Percentiles rank a stretch among this genome's conserved stretches.
These are phyloP conservation scores for Nothophoma quercina DNA, from an alignment of 2,329 filamentous ascomycete species.

Conservation along the genomic window DNA sequence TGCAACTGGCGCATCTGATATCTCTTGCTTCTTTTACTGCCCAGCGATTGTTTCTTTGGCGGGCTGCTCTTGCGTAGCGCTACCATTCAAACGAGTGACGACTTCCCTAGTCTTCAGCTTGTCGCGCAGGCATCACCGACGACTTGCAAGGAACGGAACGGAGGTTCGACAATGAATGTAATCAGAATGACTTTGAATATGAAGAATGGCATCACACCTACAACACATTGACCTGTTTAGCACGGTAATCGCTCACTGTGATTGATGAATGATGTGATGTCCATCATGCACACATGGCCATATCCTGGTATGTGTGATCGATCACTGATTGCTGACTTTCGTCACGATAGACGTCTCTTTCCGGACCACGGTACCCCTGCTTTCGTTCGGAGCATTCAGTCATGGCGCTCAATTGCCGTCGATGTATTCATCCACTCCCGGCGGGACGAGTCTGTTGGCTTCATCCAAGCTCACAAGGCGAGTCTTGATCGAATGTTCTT, in stretches of 20 bases:
- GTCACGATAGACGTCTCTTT: background rate
- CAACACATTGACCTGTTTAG: background rate
- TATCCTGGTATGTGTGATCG: background rate
- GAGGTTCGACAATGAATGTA: background rate
- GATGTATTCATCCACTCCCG: slow-evolving; percentile 11
- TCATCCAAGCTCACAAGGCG: slow-evolving; percentile 13
- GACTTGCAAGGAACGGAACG: background rate
- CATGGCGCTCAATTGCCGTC: slow-evolving; percentile 8
- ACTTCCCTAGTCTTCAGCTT: too few species aligned
- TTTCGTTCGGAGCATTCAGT: background rate
- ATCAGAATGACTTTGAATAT: background rate
- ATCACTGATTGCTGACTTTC: background rate
- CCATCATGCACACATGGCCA: background rate
- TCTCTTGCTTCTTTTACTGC: background rate
- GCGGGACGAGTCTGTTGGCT: slow-evolving; percentile 11
- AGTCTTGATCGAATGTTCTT: slow-evolving; percentile 17
- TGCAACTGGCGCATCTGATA: background rate
- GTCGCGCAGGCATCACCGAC: background rate
- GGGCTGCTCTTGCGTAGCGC: background rate
- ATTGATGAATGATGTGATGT: background rate
- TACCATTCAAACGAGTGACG: too few species aligned
- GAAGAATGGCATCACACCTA: background rate
- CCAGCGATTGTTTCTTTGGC: background rate
- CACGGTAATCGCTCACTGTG: background rate
- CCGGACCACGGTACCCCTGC: background rate